A percentile compares a stretch with the other conserved stretches of the same genome.
phyloP scores from a whole-genome alignment of 192 early-diverging fungal genomes.

The Backusella morwellensis region DNA sequence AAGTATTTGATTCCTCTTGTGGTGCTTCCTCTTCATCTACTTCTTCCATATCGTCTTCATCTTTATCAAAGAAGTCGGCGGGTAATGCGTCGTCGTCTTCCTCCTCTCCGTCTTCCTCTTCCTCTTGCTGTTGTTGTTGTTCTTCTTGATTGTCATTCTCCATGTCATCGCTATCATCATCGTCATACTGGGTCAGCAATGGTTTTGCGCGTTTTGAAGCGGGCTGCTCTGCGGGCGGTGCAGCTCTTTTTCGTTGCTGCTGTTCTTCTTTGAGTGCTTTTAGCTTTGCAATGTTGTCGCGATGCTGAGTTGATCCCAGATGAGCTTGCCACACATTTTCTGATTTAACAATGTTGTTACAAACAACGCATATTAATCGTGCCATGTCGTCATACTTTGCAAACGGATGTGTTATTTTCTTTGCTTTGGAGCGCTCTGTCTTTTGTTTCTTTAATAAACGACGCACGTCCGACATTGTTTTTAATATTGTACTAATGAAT shows the following conservation, averaged over 20 bases:
- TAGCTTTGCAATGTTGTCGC: conserved; percentile 44
- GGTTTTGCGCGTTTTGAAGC: conserved; percentile 32
- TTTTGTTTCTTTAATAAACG: conserved; percentile 31
- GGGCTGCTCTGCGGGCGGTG: conserved; percentile 12
- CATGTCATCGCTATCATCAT: conserved; percentile 30
- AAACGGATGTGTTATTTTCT: conserved; percentile 44
- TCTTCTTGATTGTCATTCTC: neutral
- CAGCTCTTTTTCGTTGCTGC: conserved; percentile 29
- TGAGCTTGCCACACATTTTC: conserved; percentile 49
- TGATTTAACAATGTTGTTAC: conserved; percentile 36
- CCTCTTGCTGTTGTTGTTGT: neutral
- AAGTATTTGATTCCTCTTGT: neutral
- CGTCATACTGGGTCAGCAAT: conserved; percentile 30
- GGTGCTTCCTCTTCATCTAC: conserved; percentile 6
- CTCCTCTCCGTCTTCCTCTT: conserved; percentile 23
- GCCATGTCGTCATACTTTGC: conserved; percentile 50
- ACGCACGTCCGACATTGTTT: conserved; percentile 23
- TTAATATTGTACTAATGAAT: neutral
- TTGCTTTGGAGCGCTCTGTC: conserved; percentile 19
- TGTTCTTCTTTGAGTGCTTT: conserved; percentile 43
- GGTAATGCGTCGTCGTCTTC: conserved; percentile 32
- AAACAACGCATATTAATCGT: conserved; percentile 45
- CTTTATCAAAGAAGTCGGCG: conserved; percentile 45
- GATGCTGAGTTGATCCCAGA: conserved; percentile 41
- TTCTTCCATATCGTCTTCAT: neutral